Base-by-base conservation (phyloP, 2,329 filamentous ascomycete genomes). In the Aspergillus sp. region DNA sequence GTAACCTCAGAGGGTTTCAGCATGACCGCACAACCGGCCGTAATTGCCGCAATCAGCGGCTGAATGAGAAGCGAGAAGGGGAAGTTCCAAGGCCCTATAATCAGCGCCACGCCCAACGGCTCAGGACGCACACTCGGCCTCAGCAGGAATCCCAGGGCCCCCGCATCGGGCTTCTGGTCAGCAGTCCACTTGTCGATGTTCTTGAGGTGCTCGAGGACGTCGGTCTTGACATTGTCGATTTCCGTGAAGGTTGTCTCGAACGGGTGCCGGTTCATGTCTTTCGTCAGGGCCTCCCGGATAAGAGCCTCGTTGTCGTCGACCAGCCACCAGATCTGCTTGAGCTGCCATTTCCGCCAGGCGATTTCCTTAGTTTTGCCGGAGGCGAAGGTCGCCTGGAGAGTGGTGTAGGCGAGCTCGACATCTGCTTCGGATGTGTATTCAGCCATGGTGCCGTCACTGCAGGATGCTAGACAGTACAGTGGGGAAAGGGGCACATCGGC, bases 61-160 rank as follows among this genome's bases (percentile, higher is more conserved):
- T 74, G 68, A 0, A 80, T 48, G 0, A 71, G 56, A 3, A 78
- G 64, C 3, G 71, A 59, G 49, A 80, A 64, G 1, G 79, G 78
- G 17, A 75, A 80, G 57, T 81, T 81, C 78, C 78, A 81, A 2
- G 78, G 70, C 0, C 75, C 74, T 20, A 81, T 76, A 42, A 81
- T 73, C 9, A 81, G 69, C 0, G 71, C 69, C 1, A 80, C 73
- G 5, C 78, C 79, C 3, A 75, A 66, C 1, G 79, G 78, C 60
- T 81, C 77, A 48, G 76, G 74, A 11, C 76, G 72, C 13, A 81
- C 59, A 20, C 69, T 65, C 0, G 74, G 54, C 17, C 17, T 59
- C 18, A 67, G 67, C 17, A 74, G 55, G 2, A 66, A 65, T 30
- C 71, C 71, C 12, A 76, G 49, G 36, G 34, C 70, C 62, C 53